Conservation (phyloP, 1,139 yeast species). For the Sugiyamaella novakii region DNA sequence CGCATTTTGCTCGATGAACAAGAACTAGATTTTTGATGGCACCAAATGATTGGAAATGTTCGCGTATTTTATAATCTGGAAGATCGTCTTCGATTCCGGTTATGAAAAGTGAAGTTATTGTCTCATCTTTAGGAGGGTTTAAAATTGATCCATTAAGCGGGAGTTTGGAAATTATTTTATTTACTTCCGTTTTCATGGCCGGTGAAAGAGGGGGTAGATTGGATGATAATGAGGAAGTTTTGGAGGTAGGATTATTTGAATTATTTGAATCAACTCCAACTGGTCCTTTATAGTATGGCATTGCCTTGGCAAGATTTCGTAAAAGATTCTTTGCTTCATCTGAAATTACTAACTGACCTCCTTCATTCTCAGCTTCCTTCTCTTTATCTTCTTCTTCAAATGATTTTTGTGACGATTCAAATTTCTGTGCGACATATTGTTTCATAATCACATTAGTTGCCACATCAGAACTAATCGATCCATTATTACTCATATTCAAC, state of each 20-base stretch:
- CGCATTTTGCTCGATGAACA: slow-evolving; percentile 67
- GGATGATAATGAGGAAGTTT: neutral
- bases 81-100: slow-evolving; percentile 69
- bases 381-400: slow-evolving; percentile 41
- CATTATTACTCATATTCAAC: slow-evolving; percentile 66
- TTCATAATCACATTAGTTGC: slow-evolving; percentile 52
- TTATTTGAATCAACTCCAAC: slow-evolving; percentile 8
- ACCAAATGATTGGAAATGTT: slow-evolving; percentile 52
- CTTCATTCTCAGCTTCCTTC: slow-evolving; percentile 7
- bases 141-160: slow-evolving; percentile 59
- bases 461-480: slow-evolving; percentile 36
- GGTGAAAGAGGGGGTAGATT: slow-evolving; percentile 6
- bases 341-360: slow-evolving; percentile 20
- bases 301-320: slow-evolving; percentile 46
- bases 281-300: slow-evolving; percentile 33
- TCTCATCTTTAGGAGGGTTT: slow-evolving; percentile 46
- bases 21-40: slow-evolving; percentile 53
- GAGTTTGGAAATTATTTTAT: slow-evolving; percentile 54
- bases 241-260: neutral
- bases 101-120: slow-evolving; percentile 60
- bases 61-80: slow-evolving; percentile 62
- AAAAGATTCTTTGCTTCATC: slow-evolving; percentile 46
- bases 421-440: slow-evolving; percentile 55
- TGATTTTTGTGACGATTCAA: slow-evolving; percentile 47
- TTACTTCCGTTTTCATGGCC: slow-evolving; percentile 47